Base-by-base conservation (phyloP, 805 yeast species). In the Ogataea dorogensis region DNA sequence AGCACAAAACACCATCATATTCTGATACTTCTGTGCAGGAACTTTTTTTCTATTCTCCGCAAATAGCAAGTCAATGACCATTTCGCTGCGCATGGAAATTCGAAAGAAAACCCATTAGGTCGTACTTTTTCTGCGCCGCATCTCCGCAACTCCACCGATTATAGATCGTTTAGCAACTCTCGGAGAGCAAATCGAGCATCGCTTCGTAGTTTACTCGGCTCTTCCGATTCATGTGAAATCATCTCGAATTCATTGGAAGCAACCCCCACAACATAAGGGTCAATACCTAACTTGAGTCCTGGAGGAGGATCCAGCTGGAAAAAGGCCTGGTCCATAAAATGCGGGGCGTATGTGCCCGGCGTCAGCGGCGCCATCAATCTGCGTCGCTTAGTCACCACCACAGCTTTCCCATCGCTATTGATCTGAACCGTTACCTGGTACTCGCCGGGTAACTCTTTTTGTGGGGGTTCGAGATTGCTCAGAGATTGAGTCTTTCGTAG, bases 101-200 rank as follows among this genome's bases (percentile, higher is more conserved):
- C n/a, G n/a, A n/a, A n/a, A n/a, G n/a, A n/a, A n/a, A n/a, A n/a
- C n/a, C n/a, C n/a, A n/a, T n/a, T n/a, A n/a, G n/a, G n/a, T n/a
- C n/a, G n/a, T n/a, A n/a, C n/a, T n/a, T n/a, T n/a, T n/a, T n/a
- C n/a, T n/a, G n/a, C n/a, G n/a, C n/a, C n/a, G n/a, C n/a, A n/a
- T n/a, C n/a, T n/a, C n/a, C n/a, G n/a, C n/a, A n/a, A n/a, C n/a
- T n/a, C n/a, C n/a, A n/a, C n/a, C n/a, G n/a, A n/a, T 31, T 28
- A 49, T 22, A 52, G 43, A 19, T 53, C 53, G 15, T 50, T 49
- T 4, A 54, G 36, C 22, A 54, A 21, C 5, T 53, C 58, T 27
- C 51, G 54, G 17, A 54, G 29, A 1, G 59, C 59, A 42, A 48
- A 52, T 16, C 59, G 37, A 12, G 59, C 59, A 35, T 54, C 59